Base-by-base conservation (phyloP, 495 filamentous ascomycete species). In the Barbatosphaeria neglecta region DNA sequence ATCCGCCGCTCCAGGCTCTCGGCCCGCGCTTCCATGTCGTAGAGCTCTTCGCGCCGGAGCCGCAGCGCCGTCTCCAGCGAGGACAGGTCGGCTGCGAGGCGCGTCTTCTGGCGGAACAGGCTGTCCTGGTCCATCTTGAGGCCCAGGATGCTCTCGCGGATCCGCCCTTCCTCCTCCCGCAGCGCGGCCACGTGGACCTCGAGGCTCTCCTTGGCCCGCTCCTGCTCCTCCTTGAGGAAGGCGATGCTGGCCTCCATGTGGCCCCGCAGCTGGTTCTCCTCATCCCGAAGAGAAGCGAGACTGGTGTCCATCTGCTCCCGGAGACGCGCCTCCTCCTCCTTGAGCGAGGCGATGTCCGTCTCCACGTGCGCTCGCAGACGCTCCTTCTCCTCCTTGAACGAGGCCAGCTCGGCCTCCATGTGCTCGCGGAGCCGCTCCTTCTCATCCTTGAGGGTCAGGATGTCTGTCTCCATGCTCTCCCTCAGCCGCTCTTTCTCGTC, bases 1-100 rank as follows among this genome's bases (percentile, higher is more conserved):
- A 98, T 95, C 9, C 90, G 78, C 38, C 90, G 83, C 67, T 98
- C 92, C 1, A 98, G 72, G 20, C 76, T 75, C 52, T 95, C 87
- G 9, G 89, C 90, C 41, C 88, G 81, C 8, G 77, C 75, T 58
- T 95, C 88, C 82, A 98, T 93, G 20, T 80, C 72, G 35, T 87
- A 76, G 46, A 97, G 81, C 60, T 98, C 92, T 59, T 96, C 90
- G 20, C 86, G 82, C 13, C 92, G 83, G 46, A 97, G 76, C 15
- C 82, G 78, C 3, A 96, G 75, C 3, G 90, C 90, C 18, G 87
- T 96, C 55, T 96, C 87, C 0, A 97, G 72, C 15, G 82, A 82
- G 18, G 89, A 87, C 3, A 96, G 76, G 50, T 98, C 89, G 28
- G 84, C 86, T 13, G 77, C 76, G 19, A 96, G 72, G 37, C 81